Base-by-base conservation (phyloP, 805 yeast genomes). In the Wickerhamiella musiphila region DNA sequence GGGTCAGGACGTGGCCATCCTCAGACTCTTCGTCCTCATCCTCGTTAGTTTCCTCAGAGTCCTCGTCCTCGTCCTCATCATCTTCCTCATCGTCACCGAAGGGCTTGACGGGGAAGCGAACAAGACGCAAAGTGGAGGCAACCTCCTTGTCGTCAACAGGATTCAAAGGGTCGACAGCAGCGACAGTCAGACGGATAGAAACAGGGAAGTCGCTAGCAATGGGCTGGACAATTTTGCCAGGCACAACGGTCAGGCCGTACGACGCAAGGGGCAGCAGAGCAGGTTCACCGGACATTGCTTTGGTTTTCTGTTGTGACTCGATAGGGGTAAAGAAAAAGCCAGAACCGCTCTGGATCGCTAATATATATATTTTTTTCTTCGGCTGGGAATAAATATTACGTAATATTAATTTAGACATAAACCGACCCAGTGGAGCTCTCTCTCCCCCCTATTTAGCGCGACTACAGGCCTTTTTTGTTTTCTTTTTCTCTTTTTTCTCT, bases 181-280 rank as follows among this genome's bases (percentile, higher is more conserved):
- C 98, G 69, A 86, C 68, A 33, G 96, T 84, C 49, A 86, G 56
- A 59, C 93, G 78, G 45, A 86, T 72, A 40, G 95, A 76, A 44
- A 79, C 78, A 32, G 95, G 94, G 55, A 73, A 73, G 38, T 78
- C 92, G 38, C 72, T 76, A 42, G 76, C 79, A 51, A 79, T 71
- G 38, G 94, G 93, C 32, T 83, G 83, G 26, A 73, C 73, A 45
- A 94, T 93, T 46, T 70, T 63, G 53, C 77, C 90, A 46, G 98
- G 98, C 56, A 68, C 65, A 42, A 86, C 67, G 46, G 78, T 82
- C 57, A 82, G 65, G 63, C 76, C 76, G 64, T 73, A 84, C 13
- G 94, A 73, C 43, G 93, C 76, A 55, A 84, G 62, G 41, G 96
- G 95, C 43, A 78, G 57, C 56, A 82, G 58, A 13, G 27, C n/a